Conservation (phyloP, 306 rosid species). For the Pterocarpus santalinus region DNA sequence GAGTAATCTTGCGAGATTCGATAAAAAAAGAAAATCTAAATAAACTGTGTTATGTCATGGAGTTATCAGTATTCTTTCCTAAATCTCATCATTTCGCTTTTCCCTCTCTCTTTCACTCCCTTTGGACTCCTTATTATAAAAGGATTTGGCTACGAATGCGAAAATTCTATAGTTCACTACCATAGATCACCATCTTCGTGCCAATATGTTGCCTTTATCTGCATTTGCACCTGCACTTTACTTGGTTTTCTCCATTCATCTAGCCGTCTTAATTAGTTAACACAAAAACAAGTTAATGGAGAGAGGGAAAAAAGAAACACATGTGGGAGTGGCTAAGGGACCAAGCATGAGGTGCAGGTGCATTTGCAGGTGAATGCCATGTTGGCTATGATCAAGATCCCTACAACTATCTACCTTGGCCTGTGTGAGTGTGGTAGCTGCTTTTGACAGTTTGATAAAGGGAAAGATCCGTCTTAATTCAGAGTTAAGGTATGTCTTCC, state of each 20-base stretch:
- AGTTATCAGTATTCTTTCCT: not conserved
- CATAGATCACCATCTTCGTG: not conserved
- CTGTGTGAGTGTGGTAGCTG: no score
- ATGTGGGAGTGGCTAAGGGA: not conserved
- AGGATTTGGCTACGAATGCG: not conserved
- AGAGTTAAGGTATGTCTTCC: no score
- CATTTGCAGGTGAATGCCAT: slow-evolving; percentile 71
- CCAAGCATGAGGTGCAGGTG: slow-evolving; percentile 62
- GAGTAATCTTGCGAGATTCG: no score
- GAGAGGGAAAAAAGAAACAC: not conserved
- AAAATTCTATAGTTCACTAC: not conserved
- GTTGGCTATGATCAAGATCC: slow-evolving; percentile 43
- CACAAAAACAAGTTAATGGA: not conserved
- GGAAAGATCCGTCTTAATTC: no score
- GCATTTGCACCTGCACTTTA: slow-evolving; percentile 90
- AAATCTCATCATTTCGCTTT: not conserved
- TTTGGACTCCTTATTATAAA: not conserved
- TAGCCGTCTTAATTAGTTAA: not conserved
- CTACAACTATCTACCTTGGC: no score
- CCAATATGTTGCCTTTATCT: slow-evolving; percentile 65
- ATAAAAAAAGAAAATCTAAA: no score
- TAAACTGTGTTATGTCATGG: no score
- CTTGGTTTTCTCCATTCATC: slow-evolving; percentile 7
- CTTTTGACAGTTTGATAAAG: no score
- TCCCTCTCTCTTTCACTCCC: not conserved